Evolutionary conservation across 2,329 filamentous ascomycete species (phyloP), one percentile per base, ranked within the genome.

Genomic region (Paecilomyces sp.): DNA sequence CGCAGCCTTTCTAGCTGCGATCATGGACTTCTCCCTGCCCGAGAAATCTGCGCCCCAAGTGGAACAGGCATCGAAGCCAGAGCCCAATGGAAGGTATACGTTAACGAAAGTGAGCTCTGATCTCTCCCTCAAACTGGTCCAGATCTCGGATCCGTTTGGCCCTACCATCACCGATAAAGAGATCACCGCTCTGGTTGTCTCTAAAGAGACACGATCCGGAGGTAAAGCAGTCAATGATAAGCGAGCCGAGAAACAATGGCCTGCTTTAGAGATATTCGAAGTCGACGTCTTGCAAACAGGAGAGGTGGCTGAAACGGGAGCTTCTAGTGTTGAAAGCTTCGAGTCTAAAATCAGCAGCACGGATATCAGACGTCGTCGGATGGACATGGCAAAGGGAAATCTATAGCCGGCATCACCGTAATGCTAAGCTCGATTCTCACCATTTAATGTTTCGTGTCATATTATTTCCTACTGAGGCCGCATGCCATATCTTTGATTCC

Each of bases 291-390:
- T 99, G 15, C 89, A 93, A 73, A 83, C 86, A 2, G 80, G 83
- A 47, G 84, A 85, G 57, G 77, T 80, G 52, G 75, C 79, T n/a
- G 76, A 79, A 1, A 51, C 68, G 55, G 54, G 77, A 75, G 64
- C 78, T 72, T 68, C 63, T 28, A 73, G 76, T 52, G 73, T 77
- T 12, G 83, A 86, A 59, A 82, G 83, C 64, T 96, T 95, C 74
- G 85, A 87, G 28, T 83, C 84, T 62, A 97, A 97, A 77, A 90
- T 97, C 66, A 96, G 92, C 79, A 97, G 92, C 76, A 95, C 92
- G 0, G 89, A 89, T 60, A 96, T 96, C 66, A 81, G 88, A 64
- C 81, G 82, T 62, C 80, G 80, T 30, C 72, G 70, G 60, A 75
- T 74, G 73, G 70, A 77, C 58, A 63, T 70, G 60, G 70, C 74